Conservation (phyloP, 2,329 filamentous ascomycete genomes). For the Neonectria coccinea region DNA sequence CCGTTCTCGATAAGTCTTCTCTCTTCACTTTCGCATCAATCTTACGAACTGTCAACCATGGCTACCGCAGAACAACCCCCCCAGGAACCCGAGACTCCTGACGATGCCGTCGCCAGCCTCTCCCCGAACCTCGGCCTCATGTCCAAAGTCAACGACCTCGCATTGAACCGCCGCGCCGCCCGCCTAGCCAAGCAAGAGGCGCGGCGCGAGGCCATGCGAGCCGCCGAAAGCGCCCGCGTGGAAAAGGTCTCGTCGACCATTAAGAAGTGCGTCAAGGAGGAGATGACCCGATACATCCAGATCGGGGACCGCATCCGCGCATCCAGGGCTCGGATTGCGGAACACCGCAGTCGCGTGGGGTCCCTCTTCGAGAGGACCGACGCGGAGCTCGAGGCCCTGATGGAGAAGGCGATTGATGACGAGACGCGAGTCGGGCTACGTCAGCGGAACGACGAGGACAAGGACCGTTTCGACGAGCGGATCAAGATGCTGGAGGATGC, state of each 20-base stretch:
- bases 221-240: not conserved
- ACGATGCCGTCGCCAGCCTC: not conserved
- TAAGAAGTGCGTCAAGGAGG: not conserved
- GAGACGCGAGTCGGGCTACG: not conserved
- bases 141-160: constrained; percentile 8
- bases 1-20: not conserved
- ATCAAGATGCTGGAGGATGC: constrained; percentile 31
- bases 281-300: not conserved
- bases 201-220: not conserved
- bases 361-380: not conserved
- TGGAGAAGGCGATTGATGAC: constrained; percentile 16
- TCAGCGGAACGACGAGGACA: constrained; percentile 5
- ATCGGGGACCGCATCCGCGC: not conserved
- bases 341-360: not conserved
- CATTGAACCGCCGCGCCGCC: not conserved
- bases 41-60: not conserved
- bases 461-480: constrained; percentile 13
- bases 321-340: not conserved
- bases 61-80: not conserved
- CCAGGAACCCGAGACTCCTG: not conserved
- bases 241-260: not conserved
- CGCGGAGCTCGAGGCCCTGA: constrained; percentile 6
- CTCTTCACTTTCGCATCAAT: not conserved
- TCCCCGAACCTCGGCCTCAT: not conserved
- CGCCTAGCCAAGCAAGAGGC: not conserved